These are phyloP conservation scores for Chamaenerion angustifolium DNA, from an alignment of 345 rosid species.

Conservation along the genomic window DNA sequence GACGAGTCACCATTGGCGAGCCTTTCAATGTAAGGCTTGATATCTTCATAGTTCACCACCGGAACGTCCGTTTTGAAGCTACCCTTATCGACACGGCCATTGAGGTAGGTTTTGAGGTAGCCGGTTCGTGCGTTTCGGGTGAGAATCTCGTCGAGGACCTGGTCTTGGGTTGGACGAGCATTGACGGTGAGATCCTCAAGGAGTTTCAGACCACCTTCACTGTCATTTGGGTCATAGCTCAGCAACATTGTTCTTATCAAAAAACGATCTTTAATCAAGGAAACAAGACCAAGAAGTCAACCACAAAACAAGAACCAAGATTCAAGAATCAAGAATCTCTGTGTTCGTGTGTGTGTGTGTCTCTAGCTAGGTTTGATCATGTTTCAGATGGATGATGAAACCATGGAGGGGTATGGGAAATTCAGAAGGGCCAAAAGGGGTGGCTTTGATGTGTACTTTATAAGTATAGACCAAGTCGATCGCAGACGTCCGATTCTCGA, in stretches of 20 bases:
- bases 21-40: conserved; percentile 55
- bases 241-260: conserved; percentile 37
- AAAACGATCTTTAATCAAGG: neutral
- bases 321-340: neutral
- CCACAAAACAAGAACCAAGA: neutral
- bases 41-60: conserved; percentile 70
- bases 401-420: no score
- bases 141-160: conserved; percentile 46
- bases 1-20: conserved; percentile 67
- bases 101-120: conserved; percentile 44
- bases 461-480: no score
- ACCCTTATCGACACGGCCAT: conserved; percentile 28
- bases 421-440: no score
- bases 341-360: no score
- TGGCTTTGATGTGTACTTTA: no score
- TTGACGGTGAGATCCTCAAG: conserved; percentile 63
- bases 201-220: conserved; percentile 53
- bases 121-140: conserved; percentile 41
- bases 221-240: conserved; percentile 56
- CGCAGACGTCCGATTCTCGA: no score
- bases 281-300: neutral
- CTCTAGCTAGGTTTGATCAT: no score
- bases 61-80: conserved; percentile 59
- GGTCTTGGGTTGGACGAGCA: conserved; percentile 40
- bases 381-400: no score